Evolutionary conservation across 495 filamentous ascomycete species (phyloP).

Genomic region (Aspergillus leporis): DNA sequence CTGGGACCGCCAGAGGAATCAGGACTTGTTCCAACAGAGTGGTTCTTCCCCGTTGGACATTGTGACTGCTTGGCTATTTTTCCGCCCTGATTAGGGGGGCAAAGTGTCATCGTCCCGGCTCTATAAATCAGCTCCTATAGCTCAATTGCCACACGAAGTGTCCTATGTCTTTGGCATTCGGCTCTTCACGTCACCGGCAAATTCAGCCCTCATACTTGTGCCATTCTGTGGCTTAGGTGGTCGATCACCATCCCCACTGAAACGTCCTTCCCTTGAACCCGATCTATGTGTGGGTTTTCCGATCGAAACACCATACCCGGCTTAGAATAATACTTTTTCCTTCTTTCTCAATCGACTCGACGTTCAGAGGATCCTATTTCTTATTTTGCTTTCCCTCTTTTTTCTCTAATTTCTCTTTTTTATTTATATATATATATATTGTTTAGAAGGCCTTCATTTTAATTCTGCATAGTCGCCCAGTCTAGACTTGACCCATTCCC

Average conservation of each 20-base stretch:
- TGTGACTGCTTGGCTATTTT: constrained; percentile 4
- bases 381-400: background rate
- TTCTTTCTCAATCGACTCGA: background rate
- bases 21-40: background rate
- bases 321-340: background rate
- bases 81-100: constrained; percentile 9
- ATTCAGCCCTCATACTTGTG: background rate
- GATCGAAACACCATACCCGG: background rate
- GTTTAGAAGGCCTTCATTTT: background rate
- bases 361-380: background rate
- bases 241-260: background rate
- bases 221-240: background rate
- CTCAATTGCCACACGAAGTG: background rate
- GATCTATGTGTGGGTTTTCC: background rate
- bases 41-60: constrained; percentile 6
- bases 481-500: background rate
- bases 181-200: background rate
- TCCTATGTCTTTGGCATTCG: background rate
- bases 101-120: background rate
- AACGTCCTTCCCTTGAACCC: background rate
- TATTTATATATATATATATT: background rate
- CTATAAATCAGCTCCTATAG: constrained; percentile 4
- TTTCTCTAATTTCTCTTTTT: background rate
- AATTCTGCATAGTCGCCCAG: background rate
- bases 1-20: background rate